Conservation (phyloP, 2,329 filamentous ascomycete species). For the Herpotrichia juniperi region DNA sequence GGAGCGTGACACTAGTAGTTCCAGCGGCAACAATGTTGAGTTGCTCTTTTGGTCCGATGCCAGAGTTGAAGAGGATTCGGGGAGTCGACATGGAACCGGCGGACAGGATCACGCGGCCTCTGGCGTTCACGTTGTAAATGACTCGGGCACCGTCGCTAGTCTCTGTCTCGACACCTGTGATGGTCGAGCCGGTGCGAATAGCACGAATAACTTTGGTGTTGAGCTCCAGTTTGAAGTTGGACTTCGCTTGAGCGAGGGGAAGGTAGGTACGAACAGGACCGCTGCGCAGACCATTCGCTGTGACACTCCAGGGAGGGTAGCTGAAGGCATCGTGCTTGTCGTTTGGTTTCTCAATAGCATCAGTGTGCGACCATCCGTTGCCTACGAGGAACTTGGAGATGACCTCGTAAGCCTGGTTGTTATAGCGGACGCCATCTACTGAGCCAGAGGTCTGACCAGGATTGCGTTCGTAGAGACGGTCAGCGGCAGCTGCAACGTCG, state of each 20-base stretch:
- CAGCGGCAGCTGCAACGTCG: constrained; percentile 65
- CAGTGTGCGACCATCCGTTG: constrained; percentile 69
- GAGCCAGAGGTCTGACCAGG: constrained; percentile 71
- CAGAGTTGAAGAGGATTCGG: constrained; percentile 70
- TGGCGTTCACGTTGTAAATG: constrained; percentile 61
- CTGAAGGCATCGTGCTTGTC: constrained; percentile 66
- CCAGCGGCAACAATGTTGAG: constrained; percentile 52
- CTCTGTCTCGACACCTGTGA: constrained; percentile 69
- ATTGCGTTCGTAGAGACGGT: constrained; percentile 72
- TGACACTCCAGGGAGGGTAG: constrained; percentile 70
- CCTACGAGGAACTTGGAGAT: constrained; percentile 64
- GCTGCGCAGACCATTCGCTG: constrained; percentile 66
- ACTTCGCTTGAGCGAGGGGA: constrained; percentile 61
- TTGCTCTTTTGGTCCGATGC: constrained; percentile 66
- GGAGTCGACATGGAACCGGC: constrained; percentile 72
- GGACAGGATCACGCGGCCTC: constrained; percentile 69
- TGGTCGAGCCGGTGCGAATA: constrained; percentile 64
- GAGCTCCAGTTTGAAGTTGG: constrained; percentile 71
- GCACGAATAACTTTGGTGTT: constrained; percentile 70
- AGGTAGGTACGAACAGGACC: constrained; percentile 75
- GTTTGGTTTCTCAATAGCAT: constrained; percentile 64
- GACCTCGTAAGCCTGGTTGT: constrained; percentile 68
- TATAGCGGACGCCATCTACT: constrained; percentile 67
- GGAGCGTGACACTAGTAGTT: constrained; percentile 48
- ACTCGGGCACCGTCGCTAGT: constrained; percentile 45